Percentiles rank a stretch among this genome's conserved stretches.
phyloP scores from a whole-genome alignment of 176 grass and related monocot genomes.

The Leersia perrieri region DNA sequence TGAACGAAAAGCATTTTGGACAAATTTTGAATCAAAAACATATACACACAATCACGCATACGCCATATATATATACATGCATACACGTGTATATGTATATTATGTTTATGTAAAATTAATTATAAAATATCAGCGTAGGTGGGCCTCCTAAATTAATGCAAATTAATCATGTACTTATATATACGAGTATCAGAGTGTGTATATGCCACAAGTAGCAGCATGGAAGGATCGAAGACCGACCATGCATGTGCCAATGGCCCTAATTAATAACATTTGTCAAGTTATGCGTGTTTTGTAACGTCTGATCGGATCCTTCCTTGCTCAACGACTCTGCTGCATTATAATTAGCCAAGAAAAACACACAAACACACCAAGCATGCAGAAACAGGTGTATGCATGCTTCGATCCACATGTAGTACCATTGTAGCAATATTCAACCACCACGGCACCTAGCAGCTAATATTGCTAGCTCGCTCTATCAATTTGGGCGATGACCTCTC shows the following conservation, averaged over 20 bases:
- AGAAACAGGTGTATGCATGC: not conserved
- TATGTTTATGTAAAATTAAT: too few relatives aligned
- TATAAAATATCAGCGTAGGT: not conserved
- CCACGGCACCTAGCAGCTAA: not conserved
- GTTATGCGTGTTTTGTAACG: not conserved
- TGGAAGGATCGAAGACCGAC: not conserved
- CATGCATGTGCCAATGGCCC: not conserved
- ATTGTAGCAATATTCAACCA: conserved; percentile 7
- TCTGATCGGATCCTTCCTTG: not conserved
- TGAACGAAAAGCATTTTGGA: too few relatives aligned
- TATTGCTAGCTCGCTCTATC: not conserved
- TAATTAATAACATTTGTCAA: not conserved
- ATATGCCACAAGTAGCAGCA: not conserved
- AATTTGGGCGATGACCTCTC: conserved; percentile 37
- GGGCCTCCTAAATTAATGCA: not conserved
- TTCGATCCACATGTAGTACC: not conserved
- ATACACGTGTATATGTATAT: too few relatives aligned
- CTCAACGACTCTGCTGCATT: not conserved
- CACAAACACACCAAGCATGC: not conserved
- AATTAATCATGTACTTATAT: not conserved
- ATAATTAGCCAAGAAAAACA: not conserved
- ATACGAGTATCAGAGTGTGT: too few relatives aligned
- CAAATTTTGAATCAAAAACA: too few relatives aligned
- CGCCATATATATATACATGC: too few relatives aligned
- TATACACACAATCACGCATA: too few relatives aligned